Evolutionary conservation across 306 rosid species (phyloP).

Genomic region (Styphnolobium japonicum): DNA sequence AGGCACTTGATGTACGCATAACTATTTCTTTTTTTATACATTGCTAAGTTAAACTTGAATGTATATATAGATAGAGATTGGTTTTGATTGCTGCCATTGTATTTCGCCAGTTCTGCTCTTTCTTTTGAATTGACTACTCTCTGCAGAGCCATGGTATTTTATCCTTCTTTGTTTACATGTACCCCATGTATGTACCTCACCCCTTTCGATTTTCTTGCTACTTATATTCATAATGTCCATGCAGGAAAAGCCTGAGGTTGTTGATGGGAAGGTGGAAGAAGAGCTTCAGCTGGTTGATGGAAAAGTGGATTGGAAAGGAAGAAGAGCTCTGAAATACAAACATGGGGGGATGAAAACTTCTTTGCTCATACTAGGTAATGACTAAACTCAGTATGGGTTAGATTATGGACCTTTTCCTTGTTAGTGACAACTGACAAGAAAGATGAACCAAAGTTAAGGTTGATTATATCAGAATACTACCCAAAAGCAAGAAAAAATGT

Average conservation of each 20-base stretch:
- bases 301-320: constrained; percentile 97
- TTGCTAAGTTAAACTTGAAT: background rate
- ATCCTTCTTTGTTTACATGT: background rate
- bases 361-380: constrained; percentile 54
- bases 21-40: background rate
- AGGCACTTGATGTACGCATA: background rate
- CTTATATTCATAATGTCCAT: background rate
- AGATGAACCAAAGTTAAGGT: background rate
- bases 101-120: constrained; percentile 12
- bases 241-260: constrained; percentile 53
- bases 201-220: background rate
- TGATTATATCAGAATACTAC: background rate
- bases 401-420: background rate
- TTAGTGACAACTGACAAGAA: background rate
- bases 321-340: constrained; percentile 53
- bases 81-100: constrained; percentile 6
- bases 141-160: constrained; percentile 42
- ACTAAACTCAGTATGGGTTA: background rate
- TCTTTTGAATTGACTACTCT: constrained; percentile 11
- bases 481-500: background rate
- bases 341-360: constrained; percentile 72
- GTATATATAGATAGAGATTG: constrained; percentile 29
- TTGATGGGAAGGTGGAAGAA: constrained; percentile 4
- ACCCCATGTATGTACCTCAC: background rate
- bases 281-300: constrained; percentile 51